Evolutionary conservation across 148 eudicot species (phyloP).

Genomic region (Persicaria maculosa): DNA sequence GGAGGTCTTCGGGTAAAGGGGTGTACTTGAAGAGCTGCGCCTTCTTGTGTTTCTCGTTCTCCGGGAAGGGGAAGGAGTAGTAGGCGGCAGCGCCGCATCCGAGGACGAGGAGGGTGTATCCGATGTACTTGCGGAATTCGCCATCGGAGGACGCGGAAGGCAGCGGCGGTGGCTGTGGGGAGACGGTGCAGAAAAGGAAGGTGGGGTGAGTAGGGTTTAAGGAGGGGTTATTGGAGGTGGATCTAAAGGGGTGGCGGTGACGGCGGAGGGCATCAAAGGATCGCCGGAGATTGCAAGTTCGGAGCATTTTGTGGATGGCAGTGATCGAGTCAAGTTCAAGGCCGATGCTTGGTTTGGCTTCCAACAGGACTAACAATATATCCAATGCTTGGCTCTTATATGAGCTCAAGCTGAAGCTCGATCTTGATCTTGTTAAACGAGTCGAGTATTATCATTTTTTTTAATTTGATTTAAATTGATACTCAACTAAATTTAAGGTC

Average conservation of each 20-base stretch:
- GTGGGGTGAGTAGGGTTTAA: conserved; percentile 16
- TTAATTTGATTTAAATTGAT: no score
- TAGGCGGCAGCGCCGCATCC: conserved; percentile 72
- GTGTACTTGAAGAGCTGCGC: conserved; percentile 86
- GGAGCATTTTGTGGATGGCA: conserved; percentile 35
- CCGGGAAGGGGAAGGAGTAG: conserved; percentile 90
- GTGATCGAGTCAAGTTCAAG: background rate
- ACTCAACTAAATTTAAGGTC: no score
- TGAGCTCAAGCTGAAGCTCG: no score
- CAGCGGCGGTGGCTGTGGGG: conserved; percentile 27
- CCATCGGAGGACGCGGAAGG: conserved; percentile 37
- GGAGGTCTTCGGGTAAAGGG: conserved; percentile 80
- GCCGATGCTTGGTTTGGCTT: background rate
- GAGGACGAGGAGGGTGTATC: conserved; percentile 59
- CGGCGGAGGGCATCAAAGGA: conserved; percentile 32
- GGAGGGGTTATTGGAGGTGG: conserved; percentile 17
- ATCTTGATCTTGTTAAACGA: no score
- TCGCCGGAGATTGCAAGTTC: conserved; percentile 45
- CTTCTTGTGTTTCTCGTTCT: conserved; percentile 67
- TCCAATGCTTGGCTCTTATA: no score
- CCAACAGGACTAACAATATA: background rate
- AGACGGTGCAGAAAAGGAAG: conserved; percentile 25
- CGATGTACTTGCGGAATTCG: conserved; percentile 70
- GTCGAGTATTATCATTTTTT: no score
- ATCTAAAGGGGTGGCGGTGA: conserved; percentile 11